Evolutionary conservation across 2,329 filamentous ascomycete genomes (phyloP).

Genomic region (Ciborinia camelliae): DNA sequence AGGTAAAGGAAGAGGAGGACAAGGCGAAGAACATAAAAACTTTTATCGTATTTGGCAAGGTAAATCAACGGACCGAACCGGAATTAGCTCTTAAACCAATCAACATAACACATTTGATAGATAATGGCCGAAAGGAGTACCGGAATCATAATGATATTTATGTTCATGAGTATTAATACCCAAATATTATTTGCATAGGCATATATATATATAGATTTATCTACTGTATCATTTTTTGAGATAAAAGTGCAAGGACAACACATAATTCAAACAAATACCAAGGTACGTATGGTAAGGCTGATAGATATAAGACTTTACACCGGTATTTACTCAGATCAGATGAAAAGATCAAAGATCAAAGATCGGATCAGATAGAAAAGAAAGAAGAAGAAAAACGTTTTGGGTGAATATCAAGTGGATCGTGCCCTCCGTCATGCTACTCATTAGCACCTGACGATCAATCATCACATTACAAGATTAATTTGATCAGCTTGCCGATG

Average conservation of each 20-base stretch:
- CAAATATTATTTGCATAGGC: slow-evolving; percentile 2
- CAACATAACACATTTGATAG: not conserved
- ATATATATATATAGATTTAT: not conserved
- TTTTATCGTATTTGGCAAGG: not conserved
- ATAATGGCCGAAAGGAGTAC: not conserved
- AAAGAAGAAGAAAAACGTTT: not conserved
- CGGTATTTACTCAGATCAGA: too few relatives aligned
- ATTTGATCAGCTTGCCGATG: slow-evolving; percentile 2
- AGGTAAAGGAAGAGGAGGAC: not conserved
- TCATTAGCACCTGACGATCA: not conserved
- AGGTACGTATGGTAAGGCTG: too few relatives aligned
- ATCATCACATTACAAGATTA: not conserved
- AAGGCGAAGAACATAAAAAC: too few relatives aligned
- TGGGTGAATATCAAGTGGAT: not conserved
- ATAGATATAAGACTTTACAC: too few relatives aligned
- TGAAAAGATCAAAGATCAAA: too few relatives aligned
- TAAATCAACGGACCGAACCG: slow-evolving; percentile 1
- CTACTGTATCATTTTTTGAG: not conserved
- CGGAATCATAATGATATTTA: not conserved
- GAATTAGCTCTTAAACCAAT: not conserved
- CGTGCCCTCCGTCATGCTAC: slow-evolving; percentile 2
- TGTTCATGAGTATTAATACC: not conserved
- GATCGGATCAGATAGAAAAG: not conserved
- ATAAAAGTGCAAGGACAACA: not conserved
- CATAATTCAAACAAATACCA: too few relatives aligned